phyloP scores from a whole-genome alignment of 2,329 filamentous ascomycete species.

The Capronia epimyces region DNA sequence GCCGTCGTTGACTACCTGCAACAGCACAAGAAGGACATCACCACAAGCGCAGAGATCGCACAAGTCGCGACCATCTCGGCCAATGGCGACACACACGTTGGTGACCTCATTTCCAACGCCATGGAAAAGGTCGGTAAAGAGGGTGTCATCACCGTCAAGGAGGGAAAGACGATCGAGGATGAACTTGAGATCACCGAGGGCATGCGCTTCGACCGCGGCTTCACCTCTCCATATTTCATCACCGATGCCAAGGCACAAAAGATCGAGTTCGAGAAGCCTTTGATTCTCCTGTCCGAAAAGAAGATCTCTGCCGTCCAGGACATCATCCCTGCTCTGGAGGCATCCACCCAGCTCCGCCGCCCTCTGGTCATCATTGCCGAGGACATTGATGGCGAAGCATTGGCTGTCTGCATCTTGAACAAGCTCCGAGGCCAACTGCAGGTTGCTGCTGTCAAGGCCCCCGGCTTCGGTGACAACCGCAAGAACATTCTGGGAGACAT shows the following conservation, averaged over 20 bases:
- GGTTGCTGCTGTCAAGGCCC: conserved; percentile 96
- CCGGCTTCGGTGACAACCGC: conserved; percentile 99
- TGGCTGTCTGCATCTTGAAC: conserved; percentile 98
- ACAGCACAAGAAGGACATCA: conserved; percentile 96
- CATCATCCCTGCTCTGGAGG: conserved; percentile 96
- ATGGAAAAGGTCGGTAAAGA: conserved; percentile 99
- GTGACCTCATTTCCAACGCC: conserved; percentile 89
- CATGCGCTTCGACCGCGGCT: conserved; percentile 99
- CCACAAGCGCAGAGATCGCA: conserved; percentile 91
- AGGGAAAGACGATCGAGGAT: conserved; percentile 96
- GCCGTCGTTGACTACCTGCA: conserved; percentile 90
- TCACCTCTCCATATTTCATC: conserved; percentile 99
- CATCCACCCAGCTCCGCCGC: conserved; percentile 88
- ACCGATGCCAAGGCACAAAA: conserved; percentile 98
- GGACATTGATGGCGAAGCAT: conserved; percentile 97
- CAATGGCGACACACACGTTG: conserved; percentile 93
- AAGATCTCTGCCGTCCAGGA: conserved; percentile 99
- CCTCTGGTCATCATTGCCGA: conserved; percentile 98
- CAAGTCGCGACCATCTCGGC: conserved; percentile 98
- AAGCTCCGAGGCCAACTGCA: conserved; percentile 99
- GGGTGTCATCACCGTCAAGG: conserved; percentile 99
- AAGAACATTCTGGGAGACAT: conserved; percentile 99
- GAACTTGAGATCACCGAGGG: conserved; percentile 99
- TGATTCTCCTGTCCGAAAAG: conserved; percentile 98
- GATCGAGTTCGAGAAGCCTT: conserved; percentile 98